Evolutionary conservation across 2,329 filamentous ascomycete species (phyloP).

Genomic region (Coniella vitis): DNA sequence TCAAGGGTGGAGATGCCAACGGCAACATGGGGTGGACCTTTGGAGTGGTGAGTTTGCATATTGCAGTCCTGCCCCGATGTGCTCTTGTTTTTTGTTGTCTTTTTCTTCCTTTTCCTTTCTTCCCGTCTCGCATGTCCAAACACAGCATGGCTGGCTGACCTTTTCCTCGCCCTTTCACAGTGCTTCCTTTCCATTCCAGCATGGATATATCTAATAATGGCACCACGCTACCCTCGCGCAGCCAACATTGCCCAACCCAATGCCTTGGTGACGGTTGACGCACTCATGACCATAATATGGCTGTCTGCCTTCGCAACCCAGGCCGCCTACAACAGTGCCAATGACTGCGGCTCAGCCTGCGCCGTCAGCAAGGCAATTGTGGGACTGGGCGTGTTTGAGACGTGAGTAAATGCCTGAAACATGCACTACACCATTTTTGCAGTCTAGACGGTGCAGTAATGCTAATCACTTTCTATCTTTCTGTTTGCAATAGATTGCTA

Average conservation of each 20-base stretch:
- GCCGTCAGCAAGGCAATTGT: constrained; percentile 57
- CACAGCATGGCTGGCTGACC: no score
- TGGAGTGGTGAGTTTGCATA: constrained; percentile 45
- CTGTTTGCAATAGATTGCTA: constrained; percentile 40
- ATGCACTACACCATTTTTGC: neutral
- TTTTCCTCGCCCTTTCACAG: no score
- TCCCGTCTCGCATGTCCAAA: no score
- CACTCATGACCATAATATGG: constrained; percentile 55
- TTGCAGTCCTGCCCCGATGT: neutral
- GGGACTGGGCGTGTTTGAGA: constrained; percentile 54
- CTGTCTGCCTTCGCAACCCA: constrained; percentile 60
- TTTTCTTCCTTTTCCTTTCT: constrained; percentile 8
- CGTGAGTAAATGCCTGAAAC: constrained; percentile 37
- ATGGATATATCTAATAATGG: constrained; percentile 59
- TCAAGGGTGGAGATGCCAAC: constrained; percentile 43
- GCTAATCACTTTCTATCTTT: constrained; percentile 9
- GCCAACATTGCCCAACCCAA: constrained; percentile 55
- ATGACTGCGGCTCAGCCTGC: constrained; percentile 50
- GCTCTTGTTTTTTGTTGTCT: neutral
- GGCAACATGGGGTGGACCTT: constrained; percentile 59
- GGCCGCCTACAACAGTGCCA: constrained; percentile 54
- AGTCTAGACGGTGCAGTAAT: constrained; percentile 4
- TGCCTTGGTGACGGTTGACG: constrained; percentile 53
- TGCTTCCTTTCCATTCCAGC: constrained; percentile 59
- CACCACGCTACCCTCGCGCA: constrained; percentile 56